Evolutionary conservation across 1,284 basidiomycete species (phyloP).

Genomic region (Boletellus deceptivus): DNA sequence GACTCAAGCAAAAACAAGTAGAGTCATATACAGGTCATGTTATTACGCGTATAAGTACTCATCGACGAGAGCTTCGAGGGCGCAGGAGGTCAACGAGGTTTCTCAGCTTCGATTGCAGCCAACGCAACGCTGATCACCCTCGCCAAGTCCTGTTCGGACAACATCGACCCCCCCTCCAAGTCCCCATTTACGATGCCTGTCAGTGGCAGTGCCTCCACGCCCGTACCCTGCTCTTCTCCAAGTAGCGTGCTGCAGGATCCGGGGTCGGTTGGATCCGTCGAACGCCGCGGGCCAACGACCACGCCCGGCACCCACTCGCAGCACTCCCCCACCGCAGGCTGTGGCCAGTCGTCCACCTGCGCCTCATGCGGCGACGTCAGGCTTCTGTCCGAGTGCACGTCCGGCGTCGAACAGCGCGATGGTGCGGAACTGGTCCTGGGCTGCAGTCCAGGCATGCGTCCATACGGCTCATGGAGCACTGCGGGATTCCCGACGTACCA

Average conservation of each 20-base stretch:
- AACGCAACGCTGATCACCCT: conserved; percentile 25
- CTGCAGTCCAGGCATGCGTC: conserved; percentile 14
- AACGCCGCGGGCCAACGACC: background rate
- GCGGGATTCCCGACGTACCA: conserved; percentile 19
- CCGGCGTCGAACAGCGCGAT: conserved; percentile 14
- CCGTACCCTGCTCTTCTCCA: background rate
- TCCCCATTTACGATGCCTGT: background rate
- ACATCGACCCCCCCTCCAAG: background rate
- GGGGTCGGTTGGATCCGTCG: too few species aligned
- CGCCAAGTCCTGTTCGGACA: conserved; percentile 20
- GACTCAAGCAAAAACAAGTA: too few species aligned
- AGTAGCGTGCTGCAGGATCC: too few species aligned
- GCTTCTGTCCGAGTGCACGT: conserved; percentile 15
- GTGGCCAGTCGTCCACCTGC: conserved; percentile 26
- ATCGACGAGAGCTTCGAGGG: background rate
- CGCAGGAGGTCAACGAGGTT: background rate
- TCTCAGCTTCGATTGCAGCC: conserved; percentile 9
- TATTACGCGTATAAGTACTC: too few species aligned
- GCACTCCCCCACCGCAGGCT: conserved; percentile 31
- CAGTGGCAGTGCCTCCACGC: background rate
- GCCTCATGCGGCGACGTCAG: conserved; percentile 7
- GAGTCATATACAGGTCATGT: too few species aligned
- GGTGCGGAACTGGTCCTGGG: background rate
- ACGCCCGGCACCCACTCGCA: conserved; percentile 24
- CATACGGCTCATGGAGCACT: conserved; percentile 22